Conservation (phyloP, 2,329 filamentous ascomycete species). For the Kalmusia sp. region DNA sequence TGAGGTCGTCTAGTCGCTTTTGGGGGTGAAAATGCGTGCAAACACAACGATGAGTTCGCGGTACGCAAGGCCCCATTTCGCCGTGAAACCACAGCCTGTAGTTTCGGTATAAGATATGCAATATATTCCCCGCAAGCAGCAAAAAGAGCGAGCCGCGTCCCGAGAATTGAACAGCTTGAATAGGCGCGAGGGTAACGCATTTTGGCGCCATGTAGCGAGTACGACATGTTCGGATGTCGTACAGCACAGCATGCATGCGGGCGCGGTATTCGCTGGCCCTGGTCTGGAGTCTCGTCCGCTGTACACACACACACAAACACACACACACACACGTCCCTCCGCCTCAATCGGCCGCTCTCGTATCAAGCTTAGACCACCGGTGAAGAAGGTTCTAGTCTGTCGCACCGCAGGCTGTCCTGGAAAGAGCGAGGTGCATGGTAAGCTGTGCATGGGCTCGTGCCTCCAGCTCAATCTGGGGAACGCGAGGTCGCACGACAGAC, state of each 20-base stretch:
- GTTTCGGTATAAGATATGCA: background rate
- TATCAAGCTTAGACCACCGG: conserved; percentile 1
- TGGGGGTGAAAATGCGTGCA: no score
- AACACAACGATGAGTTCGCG: no score
- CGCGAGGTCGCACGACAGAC: background rate
- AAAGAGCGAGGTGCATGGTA: conserved; percentile 10
- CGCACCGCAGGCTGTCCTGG: conserved; percentile 1
- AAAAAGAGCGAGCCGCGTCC: background rate
- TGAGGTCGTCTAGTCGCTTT: no score
- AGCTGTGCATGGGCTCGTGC: conserved; percentile 2
- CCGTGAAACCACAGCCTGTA: background rate
- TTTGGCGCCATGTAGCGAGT: background rate
- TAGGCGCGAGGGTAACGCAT: no score
- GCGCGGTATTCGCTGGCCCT: background rate
- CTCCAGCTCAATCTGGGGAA: conserved; percentile 1
- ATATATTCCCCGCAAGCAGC: background rate
- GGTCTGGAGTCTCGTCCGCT: no score
- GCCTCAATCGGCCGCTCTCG: background rate
- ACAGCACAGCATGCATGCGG: conserved; percentile 6
- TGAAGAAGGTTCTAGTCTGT: conserved; percentile 13
- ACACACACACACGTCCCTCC: no score
- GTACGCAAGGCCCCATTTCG: background rate
- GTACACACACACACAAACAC: no score
- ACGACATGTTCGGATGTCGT: background rate
- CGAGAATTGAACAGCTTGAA: no score